phyloP scores from a whole-genome alignment of 73 alveolate genomes.

The Paraurostyla sp. region DNA sequence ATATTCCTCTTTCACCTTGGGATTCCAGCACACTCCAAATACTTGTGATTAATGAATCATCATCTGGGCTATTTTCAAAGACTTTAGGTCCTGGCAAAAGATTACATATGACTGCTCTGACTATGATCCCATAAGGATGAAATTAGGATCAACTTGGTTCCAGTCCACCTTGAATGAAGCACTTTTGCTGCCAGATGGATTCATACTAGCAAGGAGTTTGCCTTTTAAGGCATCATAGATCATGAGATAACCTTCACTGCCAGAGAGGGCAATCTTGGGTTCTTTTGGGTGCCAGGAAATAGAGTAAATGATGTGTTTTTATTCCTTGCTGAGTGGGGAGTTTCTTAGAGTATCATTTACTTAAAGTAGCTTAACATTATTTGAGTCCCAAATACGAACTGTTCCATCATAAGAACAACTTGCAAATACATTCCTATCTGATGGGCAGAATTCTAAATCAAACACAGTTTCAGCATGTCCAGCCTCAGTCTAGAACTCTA shows the following conservation, averaged over 20 bases:
- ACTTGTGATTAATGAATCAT: slow-evolving; percentile 65
- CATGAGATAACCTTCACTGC: background rate
- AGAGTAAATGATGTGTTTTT: slow-evolving; percentile 48
- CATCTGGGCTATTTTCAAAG: slow-evolving; percentile 47
- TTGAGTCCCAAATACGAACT: slow-evolving; percentile 87
- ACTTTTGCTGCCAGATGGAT: background rate
- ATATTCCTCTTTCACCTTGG: slow-evolving; percentile 57
- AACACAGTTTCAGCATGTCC: slow-evolving; percentile 94
- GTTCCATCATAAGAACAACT: slow-evolving; percentile 91
- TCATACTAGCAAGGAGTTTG: slow-evolving; percentile 5
- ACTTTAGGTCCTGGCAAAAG: slow-evolving; percentile 50
- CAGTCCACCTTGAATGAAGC: slow-evolving; percentile 65
- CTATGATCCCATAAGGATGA: slow-evolving; percentile 77
- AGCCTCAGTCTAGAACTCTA: slow-evolving; percentile 78
- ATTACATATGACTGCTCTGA: slow-evolving; percentile 62
- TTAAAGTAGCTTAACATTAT: slow-evolving; percentile 66
- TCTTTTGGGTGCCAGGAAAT: slow-evolving; percentile 57
- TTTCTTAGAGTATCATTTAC: slow-evolving; percentile 69
- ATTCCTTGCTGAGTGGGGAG: slow-evolving; percentile 41
- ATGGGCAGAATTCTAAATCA: slow-evolving; percentile 89
- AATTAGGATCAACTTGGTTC: slow-evolving; percentile 34
- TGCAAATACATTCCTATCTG: slow-evolving; percentile 84
- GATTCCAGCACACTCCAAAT: slow-evolving; percentile 81
- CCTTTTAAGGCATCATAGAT: slow-evolving; percentile 35
- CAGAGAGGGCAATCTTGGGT: slow-evolving; percentile 36